These are phyloP conservation scores for Yarrowia hollandica DNA, from an alignment of 805 yeast genomes.

Conservation along the genomic window DNA sequence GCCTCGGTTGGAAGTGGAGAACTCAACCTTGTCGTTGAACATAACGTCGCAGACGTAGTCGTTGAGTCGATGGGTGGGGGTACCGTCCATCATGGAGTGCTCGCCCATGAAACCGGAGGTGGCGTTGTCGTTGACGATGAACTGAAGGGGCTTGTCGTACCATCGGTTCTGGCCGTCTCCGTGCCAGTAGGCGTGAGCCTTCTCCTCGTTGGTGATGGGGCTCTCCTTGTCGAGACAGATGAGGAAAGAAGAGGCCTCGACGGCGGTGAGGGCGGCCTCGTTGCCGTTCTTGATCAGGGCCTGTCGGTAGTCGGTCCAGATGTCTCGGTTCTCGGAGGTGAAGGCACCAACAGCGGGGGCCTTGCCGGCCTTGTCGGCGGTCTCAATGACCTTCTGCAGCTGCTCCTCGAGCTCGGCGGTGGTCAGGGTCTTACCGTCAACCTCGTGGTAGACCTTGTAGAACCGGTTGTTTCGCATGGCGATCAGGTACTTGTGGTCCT, in stretches of 20 bases:
- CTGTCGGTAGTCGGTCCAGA: slow-evolving; percentile 63
- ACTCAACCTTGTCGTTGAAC: slow-evolving; percentile 48
- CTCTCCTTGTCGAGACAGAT: slow-evolving; percentile 70
- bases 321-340: slow-evolving; percentile 83
- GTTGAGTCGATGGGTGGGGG: slow-evolving; percentile 87
- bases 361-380: slow-evolving; percentile 45
- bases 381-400: slow-evolving; percentile 54
- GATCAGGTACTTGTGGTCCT: slow-evolving; percentile 55
- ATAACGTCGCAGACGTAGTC: slow-evolving; percentile 67
- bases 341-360: slow-evolving; percentile 71
- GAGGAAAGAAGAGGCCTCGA: slow-evolving; percentile 77
- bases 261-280: slow-evolving; percentile 58
- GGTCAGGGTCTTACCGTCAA: slow-evolving; percentile 43
- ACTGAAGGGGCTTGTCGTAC: slow-evolving; percentile 89
- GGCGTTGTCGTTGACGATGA: slow-evolving; percentile 78
- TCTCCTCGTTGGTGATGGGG: slow-evolving; percentile 79
- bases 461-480: slow-evolving; percentile 76
- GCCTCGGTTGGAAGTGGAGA: slow-evolving; percentile 35
- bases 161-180: slow-evolving; percentile 91
- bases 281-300: slow-evolving; percentile 59
- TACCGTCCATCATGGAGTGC: slow-evolving; percentile 98
- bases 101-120: slow-evolving; percentile 92
- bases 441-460: slow-evolving; percentile 60
- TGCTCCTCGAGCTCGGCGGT: slow-evolving; percentile 51
- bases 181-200: slow-evolving; percentile 86